Evolutionary conservation across 2,329 filamentous ascomycete genomes (phyloP), one percentile per base, ranked within the genome.

Genomic region (Clarireedia paspali): DNA sequence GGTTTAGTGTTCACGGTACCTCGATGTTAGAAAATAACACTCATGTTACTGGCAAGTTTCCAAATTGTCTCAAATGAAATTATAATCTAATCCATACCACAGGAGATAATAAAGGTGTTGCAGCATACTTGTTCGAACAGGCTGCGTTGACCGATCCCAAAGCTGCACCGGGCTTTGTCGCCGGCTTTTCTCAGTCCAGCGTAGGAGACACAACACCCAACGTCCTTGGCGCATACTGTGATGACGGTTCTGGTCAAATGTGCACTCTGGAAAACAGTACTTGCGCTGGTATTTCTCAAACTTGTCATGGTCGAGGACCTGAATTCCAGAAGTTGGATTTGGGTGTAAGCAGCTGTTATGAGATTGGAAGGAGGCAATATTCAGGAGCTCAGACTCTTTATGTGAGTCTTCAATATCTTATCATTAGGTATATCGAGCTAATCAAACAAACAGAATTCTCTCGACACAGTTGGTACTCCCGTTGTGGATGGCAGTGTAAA

Each of bases 181-280:
- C 91, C 6, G 91, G 89, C 10, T 96, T 96, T 70, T 94, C 89
- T 2, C 92, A 96, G 70, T 83, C 91, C 10, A 95, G 87, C 61
- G 90, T 96, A 7, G 92, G 90, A 36, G 92, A 96, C 66, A 95
- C 90, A 0, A 88, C 87, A 0, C 91, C 91, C 2, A 96, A 96
- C 63, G 81, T 91, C 0, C 77, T 89, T 2, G 91, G 91, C 1
- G 89, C 91, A 1, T 95, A 83, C 74, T 96, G 91, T 64, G 91
- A 96, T 67, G 91, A 94, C 68, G 88, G 88, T 1, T 85, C 88
- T 7, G 87, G 84, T 20, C 70, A 83, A 60, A 75, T 79, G 72
- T 94, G 88, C 69, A 83, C 79, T 57, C 82, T 88, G 59, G 81
- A 91, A 61, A 90, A 92, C 65, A 95, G 89, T 70, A 94, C 91